Conservation (phyloP, 2,329 filamentous ascomycete species). For the Scopulariopsis brevicaulis region DNA sequence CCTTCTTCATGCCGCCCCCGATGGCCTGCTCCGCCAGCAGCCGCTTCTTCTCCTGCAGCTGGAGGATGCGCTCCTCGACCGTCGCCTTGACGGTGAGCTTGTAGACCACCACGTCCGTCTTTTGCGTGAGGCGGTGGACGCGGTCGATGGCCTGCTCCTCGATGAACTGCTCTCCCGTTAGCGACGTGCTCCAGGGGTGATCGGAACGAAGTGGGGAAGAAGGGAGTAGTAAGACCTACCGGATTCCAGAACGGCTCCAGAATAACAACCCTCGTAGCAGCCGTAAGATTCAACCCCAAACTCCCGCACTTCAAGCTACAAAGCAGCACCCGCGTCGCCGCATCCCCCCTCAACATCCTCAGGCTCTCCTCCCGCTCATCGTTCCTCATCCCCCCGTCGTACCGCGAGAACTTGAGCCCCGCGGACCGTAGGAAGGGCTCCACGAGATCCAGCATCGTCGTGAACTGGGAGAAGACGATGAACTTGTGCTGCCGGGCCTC, state of each 20-base stretch:
- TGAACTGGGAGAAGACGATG: conserved; percentile 98
- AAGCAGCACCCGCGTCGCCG: conserved; percentile 67
- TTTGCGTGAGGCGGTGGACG: conserved; percentile 96
- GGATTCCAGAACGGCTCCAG: conserved; percentile 99
- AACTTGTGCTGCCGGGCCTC: conserved; percentile 84
- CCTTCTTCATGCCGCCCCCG: conserved; percentile 65
- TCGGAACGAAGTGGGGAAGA: background rate
- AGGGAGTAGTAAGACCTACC: conserved; percentile 29
- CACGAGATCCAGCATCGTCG: conserved; percentile 92
- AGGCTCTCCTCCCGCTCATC: conserved; percentile 84
- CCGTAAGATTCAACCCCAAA: conserved; percentile 86
- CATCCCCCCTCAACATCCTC: conserved; percentile 62
- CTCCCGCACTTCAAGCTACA: conserved; percentile 93
- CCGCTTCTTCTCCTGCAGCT: conserved; percentile 87
- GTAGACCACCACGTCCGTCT: conserved; percentile 87
- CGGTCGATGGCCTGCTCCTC: conserved; percentile 98
- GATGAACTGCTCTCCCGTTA: conserved; percentile 54
- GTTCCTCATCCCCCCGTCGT: conserved; percentile 92
- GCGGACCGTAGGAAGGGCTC: conserved; percentile 77
- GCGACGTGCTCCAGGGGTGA: background rate
- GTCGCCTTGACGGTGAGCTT: conserved; percentile 79
- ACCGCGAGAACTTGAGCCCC: conserved; percentile 71
- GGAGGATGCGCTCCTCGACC: conserved; percentile 91
- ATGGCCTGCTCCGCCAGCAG: conserved; percentile 86
- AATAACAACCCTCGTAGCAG: conserved; percentile 85